Evolutionary conservation across 2,329 filamentous ascomycete species (phyloP).

Genomic region (Phyllosticta citribraziliensis): DNA sequence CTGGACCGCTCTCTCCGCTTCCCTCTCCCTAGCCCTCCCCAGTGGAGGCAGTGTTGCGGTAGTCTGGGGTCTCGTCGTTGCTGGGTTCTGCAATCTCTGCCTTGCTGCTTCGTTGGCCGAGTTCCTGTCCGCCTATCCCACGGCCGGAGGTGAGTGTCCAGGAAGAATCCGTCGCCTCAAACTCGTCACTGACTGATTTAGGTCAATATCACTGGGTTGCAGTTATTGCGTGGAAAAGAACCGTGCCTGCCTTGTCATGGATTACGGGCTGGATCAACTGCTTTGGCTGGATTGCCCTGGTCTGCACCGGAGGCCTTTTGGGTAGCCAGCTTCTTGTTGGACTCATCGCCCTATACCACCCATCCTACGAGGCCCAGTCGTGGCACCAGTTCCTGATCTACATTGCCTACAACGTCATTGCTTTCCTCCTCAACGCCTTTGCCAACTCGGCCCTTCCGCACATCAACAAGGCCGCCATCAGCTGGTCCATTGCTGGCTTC

Average conservation of each 20-base stretch:
- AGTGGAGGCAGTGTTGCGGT: constrained; percentile 62
- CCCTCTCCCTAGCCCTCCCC: constrained; percentile 52
- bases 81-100: constrained; percentile 56
- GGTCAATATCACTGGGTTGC: constrained; percentile 67
- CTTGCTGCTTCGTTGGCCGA: constrained; percentile 61
- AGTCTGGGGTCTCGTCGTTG: constrained; percentile 56
- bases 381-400: constrained; percentile 72
- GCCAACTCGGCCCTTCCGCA: constrained; percentile 51
- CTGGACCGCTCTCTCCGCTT: constrained; percentile 52
- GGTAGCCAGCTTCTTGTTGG: constrained; percentile 58
- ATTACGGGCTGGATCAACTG: constrained; percentile 65
- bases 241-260: constrained; percentile 55
- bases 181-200: not conserved
- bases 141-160: constrained; percentile 21
- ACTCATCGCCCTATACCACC: constrained; percentile 52
- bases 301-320: constrained; percentile 57
- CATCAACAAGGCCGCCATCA: constrained; percentile 59
- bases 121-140: constrained; percentile 57
- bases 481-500: constrained; percentile 62
- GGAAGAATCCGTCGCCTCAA: constrained; percentile 7
- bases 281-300: constrained; percentile 59
- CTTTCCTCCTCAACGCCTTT: constrained; percentile 57
- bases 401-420: constrained; percentile 50
- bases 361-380: constrained; percentile 45
- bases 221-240: constrained; percentile 49